Percentiles rank a stretch among this genome's conserved stretches.
These are phyloP conservation scores for Botrytis hyacinthi DNA, from an alignment of 2,329 filamentous ascomycete genomes.

Conservation along the genomic window DNA sequence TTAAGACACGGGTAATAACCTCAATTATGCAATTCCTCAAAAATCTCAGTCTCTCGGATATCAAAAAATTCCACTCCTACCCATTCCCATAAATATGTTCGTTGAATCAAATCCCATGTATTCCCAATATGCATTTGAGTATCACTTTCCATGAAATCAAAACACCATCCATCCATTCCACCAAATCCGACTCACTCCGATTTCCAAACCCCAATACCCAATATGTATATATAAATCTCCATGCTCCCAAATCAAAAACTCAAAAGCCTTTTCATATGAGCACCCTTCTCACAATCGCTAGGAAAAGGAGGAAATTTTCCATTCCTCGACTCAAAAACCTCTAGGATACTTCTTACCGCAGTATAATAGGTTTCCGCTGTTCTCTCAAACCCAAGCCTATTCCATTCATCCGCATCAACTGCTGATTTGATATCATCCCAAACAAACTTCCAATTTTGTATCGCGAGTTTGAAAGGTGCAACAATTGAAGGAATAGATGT, in stretches of 20 bases:
- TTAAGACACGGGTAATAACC: not conserved
- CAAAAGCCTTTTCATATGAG: conserved; percentile 34
- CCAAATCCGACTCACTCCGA: not conserved
- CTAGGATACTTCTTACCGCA: conserved; percentile 29
- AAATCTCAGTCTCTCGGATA: not conserved
- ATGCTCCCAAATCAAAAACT: conserved; percentile 24
- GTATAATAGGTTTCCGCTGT: conserved; percentile 37
- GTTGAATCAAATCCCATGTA: not conserved
- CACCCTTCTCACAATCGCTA: conserved; percentile 37
- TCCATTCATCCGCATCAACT: conserved; percentile 31
- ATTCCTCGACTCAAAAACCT: conserved; percentile 30
- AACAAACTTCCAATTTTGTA: conserved; percentile 35
- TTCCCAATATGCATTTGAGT: not conserved
- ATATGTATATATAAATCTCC: not conserved
- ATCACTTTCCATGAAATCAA: not conserved
- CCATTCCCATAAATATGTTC: not conserved
- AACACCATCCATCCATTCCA: conserved; percentile 1
- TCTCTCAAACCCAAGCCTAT: conserved; percentile 35
- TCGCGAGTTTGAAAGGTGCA: conserved; percentile 33
- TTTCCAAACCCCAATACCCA: not conserved
- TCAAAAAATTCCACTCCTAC: not conserved
- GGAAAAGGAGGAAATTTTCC: conserved; percentile 32
- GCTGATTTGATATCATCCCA: conserved; percentile 35
- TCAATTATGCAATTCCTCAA: not conserved
- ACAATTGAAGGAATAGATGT: conserved; percentile 26